phyloP scores from a whole-genome alignment of 1,139 yeast genomes.

The Geotrichum bryndzae region DNA sequence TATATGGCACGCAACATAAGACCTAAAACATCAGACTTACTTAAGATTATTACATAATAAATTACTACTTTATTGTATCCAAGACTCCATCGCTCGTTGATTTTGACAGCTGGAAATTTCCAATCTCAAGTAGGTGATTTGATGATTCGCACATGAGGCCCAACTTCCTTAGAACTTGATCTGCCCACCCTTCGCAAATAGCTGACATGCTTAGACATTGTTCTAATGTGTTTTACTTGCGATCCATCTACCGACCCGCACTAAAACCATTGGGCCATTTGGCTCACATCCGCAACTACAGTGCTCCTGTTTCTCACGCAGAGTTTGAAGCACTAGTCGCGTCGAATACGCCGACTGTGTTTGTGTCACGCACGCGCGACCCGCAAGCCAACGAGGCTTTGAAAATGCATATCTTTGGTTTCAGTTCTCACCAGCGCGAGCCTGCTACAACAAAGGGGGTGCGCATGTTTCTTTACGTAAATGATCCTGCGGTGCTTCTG shows the following conservation, averaged over 20 bases:
- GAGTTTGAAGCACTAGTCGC: not conserved
- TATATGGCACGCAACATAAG: not conserved
- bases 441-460: conserved; percentile 24
- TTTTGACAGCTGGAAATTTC: too few relatives aligned
- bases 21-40: not conserved
- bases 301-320: not conserved
- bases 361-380: conserved; percentile 46
- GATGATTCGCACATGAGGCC: not conserved
- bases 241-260: not conserved
- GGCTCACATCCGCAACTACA: not conserved
- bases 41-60: too few relatives aligned
- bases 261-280: not conserved
- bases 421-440: conserved; percentile 60
- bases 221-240: not conserved
- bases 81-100: too few relatives aligned
- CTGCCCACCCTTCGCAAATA: not conserved
- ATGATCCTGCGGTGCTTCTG: conserved; percentile 78
- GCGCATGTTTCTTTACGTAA: conserved; percentile 65
- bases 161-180: not conserved
- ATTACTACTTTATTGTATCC: too few relatives aligned
- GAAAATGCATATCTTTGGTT: conserved; percentile 48
- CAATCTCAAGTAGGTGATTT: too few relatives aligned
- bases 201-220: not conserved
- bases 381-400: conserved; percentile 76
- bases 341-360: conserved; percentile 19